Evolutionary conservation across 169 alveolate species (phyloP), one percentile per base, ranked within the genome.

Genomic region (Blepharisma undulans): DNA sequence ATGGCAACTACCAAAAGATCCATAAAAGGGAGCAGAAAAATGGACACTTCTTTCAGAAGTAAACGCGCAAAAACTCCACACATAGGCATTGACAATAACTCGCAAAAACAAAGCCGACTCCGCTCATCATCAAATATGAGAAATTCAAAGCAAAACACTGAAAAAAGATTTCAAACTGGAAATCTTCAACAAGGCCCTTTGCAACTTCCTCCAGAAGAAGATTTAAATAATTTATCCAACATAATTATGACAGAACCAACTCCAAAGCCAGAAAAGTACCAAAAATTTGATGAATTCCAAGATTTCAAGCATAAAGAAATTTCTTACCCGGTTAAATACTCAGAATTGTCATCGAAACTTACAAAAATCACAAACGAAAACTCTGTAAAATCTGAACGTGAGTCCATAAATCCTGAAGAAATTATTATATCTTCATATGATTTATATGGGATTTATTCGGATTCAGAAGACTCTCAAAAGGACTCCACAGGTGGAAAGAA

Each of bases 401-500:
- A 72, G 19, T 14, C 7, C 6, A 29, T 25, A 72, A 18, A 72
- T 25, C 6, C 22, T 16, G 36, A 72, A 25, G 33, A 72, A 25
- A 72, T 72, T 25, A 29, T 72, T 7, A 72, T 72, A 72, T 16
- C 36, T 29, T 72, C 80, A 72, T 72, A 72, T 72, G 80, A 72
- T 72, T 25, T 72, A 25, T 72, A 72, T 72, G 80, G 80, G 19
- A 72, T 72, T 4, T 25, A 72, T 72, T 25, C 36, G 10, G 80
- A 72, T 4, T 19, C 10, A 25, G 80, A 72, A 7, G 66, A 36
- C 4, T 2, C 7, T 10, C 21, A 48, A 48, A 10, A 12, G 14
- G 86, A 78, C 34, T 25, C 66, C 60, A 78, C 86, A 25, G 86
- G 86, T 8, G 86, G 86, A 21, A 78, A 72, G 66, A 48, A 48